Evolutionary conservation across 345 rosid species (phyloP).

Genomic region (Cochlearia excelsa): DNA sequence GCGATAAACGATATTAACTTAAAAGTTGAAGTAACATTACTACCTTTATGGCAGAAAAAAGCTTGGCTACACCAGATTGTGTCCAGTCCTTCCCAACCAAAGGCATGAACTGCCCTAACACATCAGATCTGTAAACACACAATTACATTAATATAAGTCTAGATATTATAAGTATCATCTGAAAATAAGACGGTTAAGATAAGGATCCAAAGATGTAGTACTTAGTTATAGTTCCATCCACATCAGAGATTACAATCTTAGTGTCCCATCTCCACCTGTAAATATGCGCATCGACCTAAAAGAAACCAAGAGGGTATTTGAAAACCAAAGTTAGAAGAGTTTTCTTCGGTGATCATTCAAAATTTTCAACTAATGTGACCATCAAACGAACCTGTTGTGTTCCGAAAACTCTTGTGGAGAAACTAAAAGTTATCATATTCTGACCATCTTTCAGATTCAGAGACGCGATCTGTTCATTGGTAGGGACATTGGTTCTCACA

Average conservation of each 20-base stretch:
- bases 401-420: slow-evolving; percentile 85
- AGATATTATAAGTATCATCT: background rate
- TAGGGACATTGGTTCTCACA: slow-evolving; percentile 75
- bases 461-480: slow-evolving; percentile 83
- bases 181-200: slow-evolving; percentile 1
- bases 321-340: slow-evolving; percentile 19
- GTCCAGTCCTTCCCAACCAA: slow-evolving; percentile 97
- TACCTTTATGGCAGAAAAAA: slow-evolving; percentile 90
- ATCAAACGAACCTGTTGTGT: slow-evolving; percentile 64
- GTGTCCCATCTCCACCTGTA: slow-evolving; percentile 96
- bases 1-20: slow-evolving; percentile 13
- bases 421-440: slow-evolving; percentile 78
- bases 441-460: slow-evolving; percentile 91
- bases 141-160: slow-evolving; percentile 7
- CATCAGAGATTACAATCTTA: slow-evolving; percentile 86
- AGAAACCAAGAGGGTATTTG: slow-evolving; percentile 17
- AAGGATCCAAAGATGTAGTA: slow-evolving; percentile 33
- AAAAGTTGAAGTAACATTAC: background rate
- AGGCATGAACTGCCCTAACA: slow-evolving; percentile 95
- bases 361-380: slow-evolving; percentile 12
- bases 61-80: slow-evolving; percentile 91
- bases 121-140: slow-evolving; percentile 75
- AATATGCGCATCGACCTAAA: slow-evolving; percentile 86
- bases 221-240: slow-evolving; percentile 97
- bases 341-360: background rate